Percentiles rank a stretch among this genome's conserved stretches.
These are phyloP conservation scores for Diaporthe batatas DNA, from an alignment of 2,329 filamentous ascomycete species.

Conservation along the genomic window DNA sequence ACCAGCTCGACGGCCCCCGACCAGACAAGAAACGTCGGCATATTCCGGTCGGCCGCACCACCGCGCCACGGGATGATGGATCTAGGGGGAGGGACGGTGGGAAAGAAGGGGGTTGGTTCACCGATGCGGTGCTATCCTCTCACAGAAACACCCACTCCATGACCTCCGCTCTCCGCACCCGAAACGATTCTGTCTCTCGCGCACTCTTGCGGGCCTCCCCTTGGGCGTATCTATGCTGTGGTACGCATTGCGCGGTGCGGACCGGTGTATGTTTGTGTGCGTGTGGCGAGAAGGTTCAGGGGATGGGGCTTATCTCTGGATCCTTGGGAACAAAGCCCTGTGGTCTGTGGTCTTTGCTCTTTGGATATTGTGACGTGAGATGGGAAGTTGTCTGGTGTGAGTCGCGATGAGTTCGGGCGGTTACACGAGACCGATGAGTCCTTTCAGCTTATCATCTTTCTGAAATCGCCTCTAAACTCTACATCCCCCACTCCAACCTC, in stretches of 20 bases:
- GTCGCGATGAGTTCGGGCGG: neutral
- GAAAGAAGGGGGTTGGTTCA: neutral
- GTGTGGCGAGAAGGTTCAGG: neutral
- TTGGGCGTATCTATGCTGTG: neutral
- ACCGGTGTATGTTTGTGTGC: neutral
- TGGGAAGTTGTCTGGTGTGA: neutral
- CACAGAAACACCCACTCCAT: neutral
- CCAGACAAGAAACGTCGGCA: neutral
- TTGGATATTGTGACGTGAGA: neutral
- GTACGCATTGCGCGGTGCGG: neutral
- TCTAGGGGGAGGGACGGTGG: neutral
- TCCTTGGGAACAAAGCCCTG: no score
- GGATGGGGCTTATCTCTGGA: neutral
- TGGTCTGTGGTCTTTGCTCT: neutral
- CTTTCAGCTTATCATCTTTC: neutral
- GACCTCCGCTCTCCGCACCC: neutral
- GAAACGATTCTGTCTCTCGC: neutral
- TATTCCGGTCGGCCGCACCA: neutral
- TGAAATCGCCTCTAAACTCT: neutral
- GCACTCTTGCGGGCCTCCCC: neutral
- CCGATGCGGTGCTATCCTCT: constrained; percentile 16
- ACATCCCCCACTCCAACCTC: neutral
- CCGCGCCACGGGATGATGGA: neutral
- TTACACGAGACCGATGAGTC: neutral
- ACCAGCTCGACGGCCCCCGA: neutral